These are phyloP conservation scores for thale cress (Arabidopsis thaliana) DNA, from an alignment of 345 rosid genomes.

Conservation along the genomic window DNA sequence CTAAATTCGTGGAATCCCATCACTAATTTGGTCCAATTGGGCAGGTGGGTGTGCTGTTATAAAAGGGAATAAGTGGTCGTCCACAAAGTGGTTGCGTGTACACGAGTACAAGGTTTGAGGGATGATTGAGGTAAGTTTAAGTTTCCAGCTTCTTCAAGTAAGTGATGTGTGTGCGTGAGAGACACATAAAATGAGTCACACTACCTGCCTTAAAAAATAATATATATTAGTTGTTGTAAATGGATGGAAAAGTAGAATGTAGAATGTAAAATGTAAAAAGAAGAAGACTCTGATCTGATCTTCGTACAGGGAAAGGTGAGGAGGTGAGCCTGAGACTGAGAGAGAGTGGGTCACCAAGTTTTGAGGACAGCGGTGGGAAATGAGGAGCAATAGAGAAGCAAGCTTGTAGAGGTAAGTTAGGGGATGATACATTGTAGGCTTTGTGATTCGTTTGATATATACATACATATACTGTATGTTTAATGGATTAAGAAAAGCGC, in stretches of 20 bases:
- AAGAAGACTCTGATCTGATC: neutral
- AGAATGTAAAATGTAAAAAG: no score
- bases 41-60: constrained; percentile 96
- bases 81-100: constrained; percentile 93
- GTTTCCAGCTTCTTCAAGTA: constrained; percentile 7
- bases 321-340: neutral
- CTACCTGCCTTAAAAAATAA: neutral
- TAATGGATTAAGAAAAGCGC: constrained; percentile 10
- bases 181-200: neutral
- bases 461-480: neutral
- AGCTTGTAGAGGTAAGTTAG: neutral
- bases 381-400: constrained; percentile 1
- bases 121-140: constrained; percentile 25
- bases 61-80: constrained; percentile 95
- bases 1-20: neutral
- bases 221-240: neutral
- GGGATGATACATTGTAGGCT: neutral
- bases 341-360: constrained; percentile 3
- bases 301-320: neutral
- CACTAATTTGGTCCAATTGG: constrained; percentile 13
- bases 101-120: constrained; percentile 67
- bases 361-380: constrained; percentile 1
- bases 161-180: neutral
- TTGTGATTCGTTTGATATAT: constrained; percentile 6
- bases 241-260: neutral